Percentiles rank a stretch among this genome's conserved stretches.
Conservation (phyloP, 2,329 filamentous ascomycete genomes). For the Tolypocladium ophioglossoides region DNA sequence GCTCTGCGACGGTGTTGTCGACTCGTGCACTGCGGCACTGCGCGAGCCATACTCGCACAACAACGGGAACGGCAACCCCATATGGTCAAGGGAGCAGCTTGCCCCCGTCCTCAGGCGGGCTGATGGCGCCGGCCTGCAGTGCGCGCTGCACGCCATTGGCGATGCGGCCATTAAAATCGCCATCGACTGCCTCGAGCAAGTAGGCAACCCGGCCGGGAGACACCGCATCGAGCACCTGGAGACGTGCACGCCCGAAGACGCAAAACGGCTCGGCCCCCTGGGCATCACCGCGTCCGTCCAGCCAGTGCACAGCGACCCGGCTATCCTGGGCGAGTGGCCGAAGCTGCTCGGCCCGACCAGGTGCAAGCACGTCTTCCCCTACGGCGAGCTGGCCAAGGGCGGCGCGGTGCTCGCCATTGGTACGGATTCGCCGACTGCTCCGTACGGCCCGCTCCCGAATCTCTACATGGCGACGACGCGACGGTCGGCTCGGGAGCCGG, state of each 20-base stretch:
- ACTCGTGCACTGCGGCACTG: not conserved
- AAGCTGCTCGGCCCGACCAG: not conserved
- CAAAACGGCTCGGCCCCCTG: conserved; percentile 39
- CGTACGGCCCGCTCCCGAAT: not conserved
- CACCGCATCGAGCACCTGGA: conserved; percentile 57
- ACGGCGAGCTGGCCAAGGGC: not conserved
- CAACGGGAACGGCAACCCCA: not conserved
- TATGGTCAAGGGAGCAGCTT: not conserved
- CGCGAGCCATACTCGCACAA: not conserved
- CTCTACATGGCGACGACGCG: not conserved
- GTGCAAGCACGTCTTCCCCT: not conserved
- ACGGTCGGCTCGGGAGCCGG: not conserved
- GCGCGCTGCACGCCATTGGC: conserved; percentile 53
- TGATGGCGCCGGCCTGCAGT: conserved; percentile 41
- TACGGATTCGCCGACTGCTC: not conserved
- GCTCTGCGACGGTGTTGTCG: not conserved
- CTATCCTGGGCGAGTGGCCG: not conserved
- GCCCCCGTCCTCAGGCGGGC: conserved; percentile 38
- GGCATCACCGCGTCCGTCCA: conserved; percentile 49
- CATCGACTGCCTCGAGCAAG: conserved; percentile 36
- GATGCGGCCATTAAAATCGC: conserved; percentile 46
- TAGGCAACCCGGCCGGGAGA: conserved; percentile 31
- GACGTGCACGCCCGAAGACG: conserved; percentile 43
- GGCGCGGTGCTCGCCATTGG: not conserved
- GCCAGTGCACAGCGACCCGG: conserved; percentile 30